Percentiles rank a stretch among this genome's conserved stretches.
These are phyloP conservation scores for Xylariales sp. DNA, from an alignment of 2,329 filamentous ascomycete species.

Conservation along the genomic window DNA sequence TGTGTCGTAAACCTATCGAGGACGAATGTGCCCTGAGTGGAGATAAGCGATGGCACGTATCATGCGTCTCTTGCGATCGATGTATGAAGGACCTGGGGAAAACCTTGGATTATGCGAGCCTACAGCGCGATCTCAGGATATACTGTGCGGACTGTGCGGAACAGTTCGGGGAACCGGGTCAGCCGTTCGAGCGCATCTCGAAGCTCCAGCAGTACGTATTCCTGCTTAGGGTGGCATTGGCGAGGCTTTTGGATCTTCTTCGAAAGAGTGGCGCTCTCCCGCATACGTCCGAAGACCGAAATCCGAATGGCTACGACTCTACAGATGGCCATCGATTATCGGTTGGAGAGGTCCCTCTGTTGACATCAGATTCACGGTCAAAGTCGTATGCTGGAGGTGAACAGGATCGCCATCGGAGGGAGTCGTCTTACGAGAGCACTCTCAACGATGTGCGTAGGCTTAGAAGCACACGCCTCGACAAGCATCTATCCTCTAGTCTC, in stretches of 20 bases:
- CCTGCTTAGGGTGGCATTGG: constrained; percentile 83
- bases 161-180: constrained; percentile 46
- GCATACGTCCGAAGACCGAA: constrained; percentile 68
- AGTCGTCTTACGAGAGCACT: constrained; percentile 88
- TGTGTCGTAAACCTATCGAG: constrained; percentile 84
- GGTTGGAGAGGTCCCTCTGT: constrained; percentile 46
- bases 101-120: constrained; percentile 63
- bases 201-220: constrained; percentile 95
- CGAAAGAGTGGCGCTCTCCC: constrained; percentile 78
- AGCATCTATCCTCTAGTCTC: constrained; percentile 88
- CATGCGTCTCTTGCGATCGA: constrained; percentile 72
- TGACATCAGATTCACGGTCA: constrained; percentile 64
- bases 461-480: constrained; percentile 88
- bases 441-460: constrained; percentile 91
- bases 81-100: constrained; percentile 62
- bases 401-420: constrained; percentile 55
- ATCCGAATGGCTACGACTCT: constrained; percentile 61
- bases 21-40: constrained; percentile 80
- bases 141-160: constrained; percentile 66
- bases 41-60: constrained; percentile 77
- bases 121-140: constrained; percentile 64
- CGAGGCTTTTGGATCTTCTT: constrained; percentile 81
- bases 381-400: constrained; percentile 64
- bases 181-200: constrained; percentile 67
- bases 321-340: constrained; percentile 56